Evolutionary conservation across 805 yeast genomes (phyloP), one percentile per base, ranked within the genome.

Genomic region (Spencermartinsiella europaea): DNA sequence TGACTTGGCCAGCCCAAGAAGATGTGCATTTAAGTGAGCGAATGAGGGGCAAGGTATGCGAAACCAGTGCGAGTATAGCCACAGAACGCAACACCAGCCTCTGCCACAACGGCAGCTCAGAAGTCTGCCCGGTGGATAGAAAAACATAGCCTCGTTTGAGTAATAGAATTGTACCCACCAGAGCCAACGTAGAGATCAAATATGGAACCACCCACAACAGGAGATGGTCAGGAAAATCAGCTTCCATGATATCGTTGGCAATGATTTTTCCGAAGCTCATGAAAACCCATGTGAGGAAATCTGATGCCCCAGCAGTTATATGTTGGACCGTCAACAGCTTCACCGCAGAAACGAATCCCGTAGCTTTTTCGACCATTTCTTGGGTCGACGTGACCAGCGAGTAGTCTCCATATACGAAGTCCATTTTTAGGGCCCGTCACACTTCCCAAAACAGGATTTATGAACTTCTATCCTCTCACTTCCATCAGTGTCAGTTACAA

Each of bases 121-220:
- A 57, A 34, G 69, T 69, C 20, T 73, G 61, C 45, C 81, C 57
- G 5, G 79, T 64, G 0, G 81, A 67, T 1, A 84, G 80, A 71
- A 80, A 78, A 2, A 77, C 75, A 16, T 72, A 67, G 3, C 81
- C 73, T 52, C 86, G 65, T 60, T 81, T 81, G 50, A 81, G 63
- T 2, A 79, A 54, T 3, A 81, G 64, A 0, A 83, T 84, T 51
- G 80, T 76, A 5, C 75, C 57, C 72, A 80, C 75, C 31, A 61
- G 34, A 7, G 66, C 65, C 48, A 56, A 62, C 20, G 62, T 62
- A 12, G 64, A 59, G 16, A 57, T 49, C 42, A 61, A 48, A 45
- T 58, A 59, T 12, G 57, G 47, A 5, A 50, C 20, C 35, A 52
- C 27, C 31, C 45, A 40, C 15, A 47, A 34, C 15, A 52, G 40